Evolutionary conservation across 345 rosid species (phyloP).

Genomic region (Salix caprea): DNA sequence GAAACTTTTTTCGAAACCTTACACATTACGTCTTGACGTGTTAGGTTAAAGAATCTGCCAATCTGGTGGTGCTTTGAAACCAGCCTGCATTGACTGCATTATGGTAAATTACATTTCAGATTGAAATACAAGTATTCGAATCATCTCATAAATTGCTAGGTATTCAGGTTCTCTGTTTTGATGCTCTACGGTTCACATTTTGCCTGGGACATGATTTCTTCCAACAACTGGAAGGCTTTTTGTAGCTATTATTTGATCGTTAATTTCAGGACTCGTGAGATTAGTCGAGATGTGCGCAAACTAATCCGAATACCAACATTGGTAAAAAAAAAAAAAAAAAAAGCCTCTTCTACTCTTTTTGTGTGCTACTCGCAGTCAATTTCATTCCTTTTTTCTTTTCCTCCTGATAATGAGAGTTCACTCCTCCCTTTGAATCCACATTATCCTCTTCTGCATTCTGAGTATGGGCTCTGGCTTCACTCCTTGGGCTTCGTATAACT

Average conservation of each 20-base stretch:
- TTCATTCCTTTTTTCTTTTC: too few relatives aligned
- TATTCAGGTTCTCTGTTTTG: neutral
- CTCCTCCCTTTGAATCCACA: too few relatives aligned
- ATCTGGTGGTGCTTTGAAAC: neutral
- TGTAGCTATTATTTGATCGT: neutral
- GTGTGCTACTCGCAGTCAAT: too few relatives aligned
- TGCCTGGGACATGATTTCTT: neutral
- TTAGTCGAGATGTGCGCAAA: too few relatives aligned
- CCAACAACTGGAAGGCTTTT: neutral
- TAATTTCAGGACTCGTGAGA: accelerated
- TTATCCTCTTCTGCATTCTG: too few relatives aligned
- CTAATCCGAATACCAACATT: accelerated
- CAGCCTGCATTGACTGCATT: neutral
- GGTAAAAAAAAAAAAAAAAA: neutral
- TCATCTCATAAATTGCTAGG: neutral
- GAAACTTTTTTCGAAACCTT: neutral
- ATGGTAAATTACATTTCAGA: neutral
- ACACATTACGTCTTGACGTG: neutral
- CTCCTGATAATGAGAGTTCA: too few relatives aligned
- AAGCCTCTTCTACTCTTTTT: neutral
- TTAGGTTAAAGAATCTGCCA: neutral
- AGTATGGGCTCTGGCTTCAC: neutral
- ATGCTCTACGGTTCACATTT: neutral
- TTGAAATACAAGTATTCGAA: neutral
- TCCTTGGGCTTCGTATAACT: neutral